Percentiles rank a stretch among this genome's conserved stretches.
phyloP scores from a whole-genome alignment of 345 rosid species.

The Moricandia arvensis region DNA sequence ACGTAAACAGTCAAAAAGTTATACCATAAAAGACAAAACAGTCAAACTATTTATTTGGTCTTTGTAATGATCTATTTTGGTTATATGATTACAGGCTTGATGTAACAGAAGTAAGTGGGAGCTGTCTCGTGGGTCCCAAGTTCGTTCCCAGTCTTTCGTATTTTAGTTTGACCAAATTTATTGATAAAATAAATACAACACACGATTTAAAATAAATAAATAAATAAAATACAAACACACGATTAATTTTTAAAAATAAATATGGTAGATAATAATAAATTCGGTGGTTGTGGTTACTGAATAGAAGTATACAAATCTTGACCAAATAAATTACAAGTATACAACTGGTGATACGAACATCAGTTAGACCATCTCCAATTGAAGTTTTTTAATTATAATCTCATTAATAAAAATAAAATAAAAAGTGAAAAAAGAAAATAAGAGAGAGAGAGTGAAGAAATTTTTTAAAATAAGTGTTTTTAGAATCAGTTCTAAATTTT shows the following conservation, averaged over 20 bases:
- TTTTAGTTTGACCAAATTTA: slow-evolving; percentile 37
- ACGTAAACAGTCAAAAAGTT: slow-evolving; percentile 25
- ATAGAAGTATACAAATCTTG: slow-evolving; percentile 4
- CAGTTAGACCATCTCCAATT: too few species aligned
- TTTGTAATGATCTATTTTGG: slow-evolving; percentile 35
- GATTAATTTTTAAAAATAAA: slow-evolving; percentile 2
- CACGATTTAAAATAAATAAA: neutral
- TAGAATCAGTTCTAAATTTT: too few species aligned
- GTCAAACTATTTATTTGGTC: slow-evolving; percentile 30
- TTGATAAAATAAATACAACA: neutral
- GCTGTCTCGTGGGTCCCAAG: slow-evolving; percentile 39
- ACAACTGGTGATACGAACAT: slow-evolving; percentile 10
- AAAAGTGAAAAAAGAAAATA: too few species aligned
- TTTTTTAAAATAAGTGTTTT: too few species aligned
- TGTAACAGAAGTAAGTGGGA: slow-evolving; percentile 40
- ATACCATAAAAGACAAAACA: slow-evolving; percentile 32
- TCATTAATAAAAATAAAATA: too few species aligned
- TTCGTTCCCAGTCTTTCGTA: slow-evolving; percentile 39
- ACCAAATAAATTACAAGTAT: neutral
- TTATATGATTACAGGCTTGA: slow-evolving; percentile 34
- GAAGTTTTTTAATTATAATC: too few species aligned
- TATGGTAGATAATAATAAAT: slow-evolving; percentile 22
- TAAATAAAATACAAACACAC: neutral
- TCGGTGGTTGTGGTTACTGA: slow-evolving; percentile 17
- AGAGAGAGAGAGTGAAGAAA: too few species aligned